Evolutionary conservation across 768 basidiomycete species (phyloP).

Genomic region (Lentinula raphanica): DNA sequence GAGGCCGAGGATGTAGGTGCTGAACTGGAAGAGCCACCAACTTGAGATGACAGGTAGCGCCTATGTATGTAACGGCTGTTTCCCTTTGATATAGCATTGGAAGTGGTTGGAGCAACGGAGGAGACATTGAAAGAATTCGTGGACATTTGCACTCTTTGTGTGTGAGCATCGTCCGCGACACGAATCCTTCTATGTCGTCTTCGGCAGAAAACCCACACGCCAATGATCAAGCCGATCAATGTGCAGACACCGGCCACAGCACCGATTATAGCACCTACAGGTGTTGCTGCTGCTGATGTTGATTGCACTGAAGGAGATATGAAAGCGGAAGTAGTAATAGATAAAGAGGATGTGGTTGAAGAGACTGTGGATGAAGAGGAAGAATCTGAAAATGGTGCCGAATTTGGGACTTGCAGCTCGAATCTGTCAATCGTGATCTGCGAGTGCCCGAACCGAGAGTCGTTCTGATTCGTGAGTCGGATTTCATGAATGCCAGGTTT

Average conservation of each 20-base stretch:
- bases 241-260: conserved; percentile 35
- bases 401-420: conserved; percentile 16
- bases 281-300: conserved; percentile 9
- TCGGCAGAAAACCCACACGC: conserved; percentile 19
- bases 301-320: neutral
- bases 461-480: conserved; percentile 22
- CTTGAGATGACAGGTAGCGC: too few relatives aligned
- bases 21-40: too few relatives aligned
- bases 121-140: neutral
- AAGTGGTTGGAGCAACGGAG: neutral
- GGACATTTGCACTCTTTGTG: neutral
- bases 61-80: too few relatives aligned
- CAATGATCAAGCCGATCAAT: conserved; percentile 19
- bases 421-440: conserved; percentile 25
- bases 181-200: conserved; percentile 1
- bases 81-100: too few relatives aligned
- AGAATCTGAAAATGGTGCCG: neutral
- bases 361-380: neutral
- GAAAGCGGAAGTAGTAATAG: conserved; percentile 2
- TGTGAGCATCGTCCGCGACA: neutral
- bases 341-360: neutral
- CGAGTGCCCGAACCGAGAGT: conserved; percentile 21
- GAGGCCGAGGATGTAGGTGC: neutral
- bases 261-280: conserved; percentile 36
- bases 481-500: conserved; percentile 21